Evolutionary conservation across 495 filamentous ascomycete species (phyloP), one percentile per base, ranked within the genome.

Genomic region (Beverwykella pulmonaria): DNA sequence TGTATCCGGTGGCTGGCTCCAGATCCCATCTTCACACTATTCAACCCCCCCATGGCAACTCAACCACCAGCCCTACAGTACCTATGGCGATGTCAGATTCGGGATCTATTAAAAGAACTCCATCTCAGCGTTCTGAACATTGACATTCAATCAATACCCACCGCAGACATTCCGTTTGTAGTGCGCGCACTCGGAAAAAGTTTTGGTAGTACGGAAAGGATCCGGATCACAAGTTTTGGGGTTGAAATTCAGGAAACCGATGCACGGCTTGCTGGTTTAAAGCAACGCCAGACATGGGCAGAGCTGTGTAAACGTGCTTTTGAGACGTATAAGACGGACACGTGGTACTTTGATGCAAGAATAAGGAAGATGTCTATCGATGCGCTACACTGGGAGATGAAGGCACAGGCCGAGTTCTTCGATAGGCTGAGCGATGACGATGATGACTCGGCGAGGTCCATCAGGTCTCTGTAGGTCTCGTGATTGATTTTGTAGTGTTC

Each of bases 41-140:
- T 67, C 57, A 50, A 52, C 17, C 34, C 52, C 8, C 22, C 32
- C 19, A 17, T 67, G 25, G 7, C 5, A 6, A 19, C 25, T 1
- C 1, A 17, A 1, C 56, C 63, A n/a, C 25, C n/a, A 19, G 63
- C 29, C 26, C 20, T 61, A 15, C 57, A 60, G 26, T 61, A 61
- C 39, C n/a, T 67, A 2, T 67, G 64, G 64, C 56, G 64, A 8
- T 67, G 64, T 39, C 57, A 67, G 30, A 61, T 67, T 20, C 57
- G 41, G 20, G 64, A 67, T 20, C 29, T 61, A 1, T 48, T 29
- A 5, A 20, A 36, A 19, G 58, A 61, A 26, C 57, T 67, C 8
- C 57, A 62, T 44, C 64, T 67, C 7, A 34, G 47, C 17, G 23
- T 52, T 4, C 44, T 67, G 26, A 52, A 4, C 15, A 57, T 67